A percentile compares a stretch with the other conserved stretches of the same genome.
phyloP scores from a whole-genome alignment of 2,329 filamentous ascomycete genomes.

The Aureobasidium leucospermi region DNA sequence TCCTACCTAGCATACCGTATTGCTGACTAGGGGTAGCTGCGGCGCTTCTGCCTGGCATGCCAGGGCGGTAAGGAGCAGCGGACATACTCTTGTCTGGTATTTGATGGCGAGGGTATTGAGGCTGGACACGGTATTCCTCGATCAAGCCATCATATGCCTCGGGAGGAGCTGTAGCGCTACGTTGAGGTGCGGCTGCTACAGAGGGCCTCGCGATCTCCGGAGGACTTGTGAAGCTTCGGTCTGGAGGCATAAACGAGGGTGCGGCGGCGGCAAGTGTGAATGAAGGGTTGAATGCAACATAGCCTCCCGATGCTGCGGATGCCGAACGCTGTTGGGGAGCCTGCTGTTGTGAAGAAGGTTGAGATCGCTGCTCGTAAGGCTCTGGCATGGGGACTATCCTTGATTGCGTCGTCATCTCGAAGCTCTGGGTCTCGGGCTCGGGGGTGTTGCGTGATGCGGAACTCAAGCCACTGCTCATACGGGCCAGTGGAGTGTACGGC shows the following conservation, averaged over 20 bases:
- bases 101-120: neutral
- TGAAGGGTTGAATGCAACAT: conserved; percentile 28
- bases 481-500: conserved; percentile 16
- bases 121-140: neutral
- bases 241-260: neutral
- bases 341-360: conserved; percentile 11
- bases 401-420: conserved; percentile 26
- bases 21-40: neutral
- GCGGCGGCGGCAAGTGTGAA: conserved; percentile 7
- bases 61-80: neutral
- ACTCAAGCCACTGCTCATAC: neutral
- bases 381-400: neutral
- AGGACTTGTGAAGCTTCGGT: conserved; percentile 14
- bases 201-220: conserved; percentile 3
- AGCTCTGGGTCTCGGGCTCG: conserved; percentile 20
- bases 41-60: neutral
- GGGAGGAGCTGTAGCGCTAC: conserved; percentile 15
- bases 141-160: neutral
- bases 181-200: conserved; percentile 1
- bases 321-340: neutral
- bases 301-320: conserved; percentile 17
- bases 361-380: conserved; percentile 14
- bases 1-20: neutral
- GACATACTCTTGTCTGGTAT: neutral
- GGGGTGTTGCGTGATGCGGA: conserved; percentile 12